Evolutionary conservation across 208 protist species (phyloP), one percentile per base, ranked within the genome.

Genomic region (Strigomonas culicis): DNA sequence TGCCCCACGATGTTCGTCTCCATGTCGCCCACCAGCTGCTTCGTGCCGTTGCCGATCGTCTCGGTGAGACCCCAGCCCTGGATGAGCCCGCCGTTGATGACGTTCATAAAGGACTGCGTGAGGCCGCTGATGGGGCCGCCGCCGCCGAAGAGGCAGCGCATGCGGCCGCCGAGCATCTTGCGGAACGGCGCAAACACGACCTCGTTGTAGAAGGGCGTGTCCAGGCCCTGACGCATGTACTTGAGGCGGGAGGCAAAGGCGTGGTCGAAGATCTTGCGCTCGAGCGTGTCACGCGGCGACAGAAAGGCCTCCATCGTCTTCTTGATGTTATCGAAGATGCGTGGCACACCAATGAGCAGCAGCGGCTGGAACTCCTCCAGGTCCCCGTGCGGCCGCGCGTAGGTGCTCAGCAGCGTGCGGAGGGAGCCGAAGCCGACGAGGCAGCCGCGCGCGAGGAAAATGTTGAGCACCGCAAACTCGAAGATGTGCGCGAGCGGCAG

Each of bases 401-500:
- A 84, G 39, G 66, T 64, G 60, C 80, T 71, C 24, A 84, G 88
- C 39, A 95, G 66, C 39, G 91, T 94, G 28, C 86, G 82, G 30
- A 85, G 88, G 11, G 21, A 76, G 59, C 82, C 85, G 66, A 94
- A 97, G 34, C 79, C 78, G 59, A 95, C 68, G 4, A 84, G 32
- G 27, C 69, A 71, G 31, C 90, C 93, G n/a, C 82, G 72, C 11
- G 59, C 53, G 2, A 97, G 50, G 41, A 96, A 73, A 30, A 93
- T 68, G 47, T 79, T 88, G 27, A 95, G 61, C 15, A 91, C 82
- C 11, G 63, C 73, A 31, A 96, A 79, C 73, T 97, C 91, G 24
- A 98, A 73, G 62, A 98, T 95, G 75, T 98, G 94, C 17, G 92
- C 94, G 7, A 97, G 57, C 6, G 94, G 94, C 6, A 98, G 75